Conservation (phyloP, 768 basidiomycete genomes). For the Suillus ampliporus region DNA sequence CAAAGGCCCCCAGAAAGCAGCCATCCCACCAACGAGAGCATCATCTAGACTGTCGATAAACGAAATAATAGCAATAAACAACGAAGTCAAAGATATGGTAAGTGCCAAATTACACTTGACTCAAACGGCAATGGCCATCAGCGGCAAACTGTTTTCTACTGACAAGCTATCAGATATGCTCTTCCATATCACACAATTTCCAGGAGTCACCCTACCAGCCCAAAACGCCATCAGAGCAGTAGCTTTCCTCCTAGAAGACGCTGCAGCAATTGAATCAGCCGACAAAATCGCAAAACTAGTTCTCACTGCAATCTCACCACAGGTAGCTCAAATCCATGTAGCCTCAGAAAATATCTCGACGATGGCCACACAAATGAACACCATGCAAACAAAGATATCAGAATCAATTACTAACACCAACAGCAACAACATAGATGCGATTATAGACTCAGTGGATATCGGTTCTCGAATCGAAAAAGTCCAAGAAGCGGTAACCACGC, state of each 20-base stretch:
- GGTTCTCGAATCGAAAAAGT: neutral
- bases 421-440: neutral
- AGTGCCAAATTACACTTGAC: neutral
- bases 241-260: constrained; percentile 9
- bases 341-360: neutral
- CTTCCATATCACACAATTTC: constrained; percentile 5
- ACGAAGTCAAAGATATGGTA: constrained; percentile 6
- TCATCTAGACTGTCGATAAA: neutral
- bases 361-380: neutral
- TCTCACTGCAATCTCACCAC: constrained; percentile 1
- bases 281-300: neutral
- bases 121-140: neutral
- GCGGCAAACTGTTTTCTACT: constrained; percentile 1
- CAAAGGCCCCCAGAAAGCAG: neutral
- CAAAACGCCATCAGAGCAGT: constrained; percentile 4
- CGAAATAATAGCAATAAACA: neutral
- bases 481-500: neutral
- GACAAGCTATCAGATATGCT: constrained; percentile 2
- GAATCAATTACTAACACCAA: neutral
- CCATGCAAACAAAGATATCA: neutral
- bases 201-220: neutral
- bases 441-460: neutral
- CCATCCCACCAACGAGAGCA: neutral
- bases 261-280: too few relatives aligned
- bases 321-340: constrained; percentile 1